Conservation (phyloP, 352 stramenopile genomes). For the Globisporangium lucens region DNA sequence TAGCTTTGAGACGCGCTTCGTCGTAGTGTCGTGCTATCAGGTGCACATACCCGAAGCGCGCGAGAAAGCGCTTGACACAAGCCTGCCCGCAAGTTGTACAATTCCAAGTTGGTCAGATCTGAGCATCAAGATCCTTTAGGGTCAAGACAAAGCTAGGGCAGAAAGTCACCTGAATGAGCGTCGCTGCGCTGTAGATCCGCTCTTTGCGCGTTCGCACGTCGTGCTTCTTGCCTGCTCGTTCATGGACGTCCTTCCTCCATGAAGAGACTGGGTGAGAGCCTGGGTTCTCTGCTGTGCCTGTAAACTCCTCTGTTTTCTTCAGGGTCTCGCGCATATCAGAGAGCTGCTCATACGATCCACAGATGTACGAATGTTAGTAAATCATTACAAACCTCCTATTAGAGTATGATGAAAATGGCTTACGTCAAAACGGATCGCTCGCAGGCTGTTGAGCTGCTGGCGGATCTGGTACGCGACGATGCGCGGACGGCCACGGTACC, state of each 20-base stretch:
- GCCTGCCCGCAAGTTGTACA: conserved; percentile 18
- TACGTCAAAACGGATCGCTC: conserved; percentile 39
- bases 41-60: conserved; percentile 35
- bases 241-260: conserved; percentile 50
- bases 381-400: not conserved
- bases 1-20: conserved; percentile 33
- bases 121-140: not conserved
- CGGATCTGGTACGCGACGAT: conserved; percentile 39
- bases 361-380: not conserved
- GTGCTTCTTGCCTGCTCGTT: conserved; percentile 41
- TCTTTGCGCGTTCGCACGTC: conserved; percentile 38
- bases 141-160: not conserved
- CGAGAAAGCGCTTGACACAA: conserved; percentile 50
- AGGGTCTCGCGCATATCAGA: conserved; percentile 45
- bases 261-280: conserved; percentile 11
- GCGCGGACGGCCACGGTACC: conserved; percentile 42
- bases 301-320: conserved; percentile 4
- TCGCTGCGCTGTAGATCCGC: conserved; percentile 35
- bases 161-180: conserved; percentile 39
- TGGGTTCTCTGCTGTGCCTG: not conserved
- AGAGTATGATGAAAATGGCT: not conserved
- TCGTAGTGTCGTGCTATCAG: conserved; percentile 40
- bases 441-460: conserved; percentile 35
- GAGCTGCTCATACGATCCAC: conserved; percentile 27
- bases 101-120: not conserved